Percentiles rank a stretch among this genome's conserved stretches.
phyloP scores from a whole-genome alignment of 352 stramenopile species.

The Saprolegnia diclina region DNA sequence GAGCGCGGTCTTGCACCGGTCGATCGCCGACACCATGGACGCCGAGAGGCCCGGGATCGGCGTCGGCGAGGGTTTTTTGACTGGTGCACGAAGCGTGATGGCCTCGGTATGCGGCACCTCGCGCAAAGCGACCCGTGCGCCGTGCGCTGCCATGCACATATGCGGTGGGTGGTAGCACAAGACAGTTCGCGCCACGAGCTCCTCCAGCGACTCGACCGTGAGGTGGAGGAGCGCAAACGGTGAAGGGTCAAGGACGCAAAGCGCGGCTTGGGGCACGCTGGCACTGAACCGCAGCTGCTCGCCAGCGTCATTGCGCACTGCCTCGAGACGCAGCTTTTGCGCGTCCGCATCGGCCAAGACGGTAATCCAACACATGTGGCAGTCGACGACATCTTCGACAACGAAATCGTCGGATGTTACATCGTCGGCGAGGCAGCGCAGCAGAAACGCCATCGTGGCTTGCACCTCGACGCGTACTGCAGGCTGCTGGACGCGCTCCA shows the following conservation, averaged over 20 bases:
- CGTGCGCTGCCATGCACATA: neutral
- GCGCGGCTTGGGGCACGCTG: neutral
- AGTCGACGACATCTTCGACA: neutral
- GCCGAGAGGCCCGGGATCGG: slow-evolving; percentile 5
- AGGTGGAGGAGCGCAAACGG: neutral
- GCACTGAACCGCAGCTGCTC: neutral
- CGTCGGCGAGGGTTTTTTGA: neutral
- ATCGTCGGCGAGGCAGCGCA: neutral
- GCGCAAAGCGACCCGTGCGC: neutral
- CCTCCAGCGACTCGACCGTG: neutral
- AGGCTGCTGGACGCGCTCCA: neutral
- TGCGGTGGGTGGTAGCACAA: neutral
- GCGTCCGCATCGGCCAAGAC: neutral
- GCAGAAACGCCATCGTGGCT: neutral
- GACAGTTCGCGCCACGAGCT: neutral
- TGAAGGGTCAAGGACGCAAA: neutral
- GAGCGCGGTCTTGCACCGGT: neutral
- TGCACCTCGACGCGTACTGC: neutral
- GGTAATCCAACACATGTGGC: neutral
- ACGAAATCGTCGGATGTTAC: neutral
- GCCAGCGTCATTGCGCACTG: neutral
- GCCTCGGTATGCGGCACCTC: neutral
- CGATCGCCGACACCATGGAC: neutral
- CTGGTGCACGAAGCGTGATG: neutral
- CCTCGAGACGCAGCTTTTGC: neutral